A percentile compares a stretch with the other conserved stretches of the same genome.
Evolutionary conservation across 257 asterid genomes (phyloP).

Genomic region (Nicotiana paniculata): DNA sequence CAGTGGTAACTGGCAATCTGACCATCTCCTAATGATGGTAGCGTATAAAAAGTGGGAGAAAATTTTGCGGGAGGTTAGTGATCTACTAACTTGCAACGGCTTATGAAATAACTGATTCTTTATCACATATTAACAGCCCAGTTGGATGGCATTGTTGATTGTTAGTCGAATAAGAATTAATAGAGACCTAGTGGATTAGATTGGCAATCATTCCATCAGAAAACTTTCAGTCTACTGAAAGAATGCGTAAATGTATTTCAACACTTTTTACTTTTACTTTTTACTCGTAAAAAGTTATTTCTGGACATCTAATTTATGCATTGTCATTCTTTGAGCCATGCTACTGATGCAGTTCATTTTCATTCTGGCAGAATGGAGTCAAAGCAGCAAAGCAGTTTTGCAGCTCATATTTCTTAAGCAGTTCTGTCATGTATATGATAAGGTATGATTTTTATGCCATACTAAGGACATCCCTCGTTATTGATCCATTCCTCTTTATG

Average conservation of each 20-base stretch:
- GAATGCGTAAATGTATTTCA: background rate
- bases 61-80: slow-evolving; percentile 58
- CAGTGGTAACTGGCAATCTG: slow-evolving; percentile 67
- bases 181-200: background rate
- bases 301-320: background rate
- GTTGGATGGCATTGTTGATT: background rate
- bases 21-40: slow-evolving; percentile 84
- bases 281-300: background rate
- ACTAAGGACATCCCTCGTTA: background rate
- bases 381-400: slow-evolving; percentile 82
- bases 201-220: background rate
- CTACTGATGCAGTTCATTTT: slow-evolving; percentile 8
- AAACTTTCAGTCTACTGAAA: background rate
- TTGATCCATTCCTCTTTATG: background rate
- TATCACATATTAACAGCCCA: background rate
- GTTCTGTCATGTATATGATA: slow-evolving; percentile 93
- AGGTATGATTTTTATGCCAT: slow-evolving; percentile 38
- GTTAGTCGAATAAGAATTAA: background rate
- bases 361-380: slow-evolving; percentile 65
- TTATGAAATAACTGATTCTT: background rate
- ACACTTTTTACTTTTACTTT: background rate
- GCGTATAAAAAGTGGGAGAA: slow-evolving; percentile 89
- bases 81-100: background rate
- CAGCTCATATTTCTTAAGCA: slow-evolving; percentile 76
- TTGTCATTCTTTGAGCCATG: background rate